These are phyloP conservation scores for Moringa oleifera DNA, from an alignment of 345 rosid species.

Conservation along the genomic window DNA sequence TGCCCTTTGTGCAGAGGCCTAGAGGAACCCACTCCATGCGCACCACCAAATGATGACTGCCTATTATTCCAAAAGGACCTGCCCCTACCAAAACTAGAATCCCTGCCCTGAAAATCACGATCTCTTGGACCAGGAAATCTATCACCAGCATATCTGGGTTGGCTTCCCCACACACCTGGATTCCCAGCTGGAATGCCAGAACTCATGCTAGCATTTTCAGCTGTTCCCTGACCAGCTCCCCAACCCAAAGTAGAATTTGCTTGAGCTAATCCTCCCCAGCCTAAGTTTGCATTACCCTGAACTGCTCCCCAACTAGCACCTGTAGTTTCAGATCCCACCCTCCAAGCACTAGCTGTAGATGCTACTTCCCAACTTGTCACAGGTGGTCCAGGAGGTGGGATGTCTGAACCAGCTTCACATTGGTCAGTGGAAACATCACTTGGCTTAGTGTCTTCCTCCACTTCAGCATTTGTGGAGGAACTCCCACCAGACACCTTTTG, in stretches of 20 bases:
- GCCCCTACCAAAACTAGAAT: slow-evolving; percentile 47
- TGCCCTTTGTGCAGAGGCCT: slow-evolving; percentile 64
- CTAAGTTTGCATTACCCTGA: slow-evolving; percentile 38
- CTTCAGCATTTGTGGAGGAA: slow-evolving; percentile 39
- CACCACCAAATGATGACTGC: slow-evolving; percentile 31
- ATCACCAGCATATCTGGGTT: slow-evolving; percentile 39
- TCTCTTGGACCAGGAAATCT: slow-evolving; percentile 48
- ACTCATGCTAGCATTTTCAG: slow-evolving; percentile 31
- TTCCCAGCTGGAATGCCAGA: slow-evolving; percentile 24
- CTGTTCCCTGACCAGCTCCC: slow-evolving; percentile 36
- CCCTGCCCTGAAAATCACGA: slow-evolving; percentile 42
- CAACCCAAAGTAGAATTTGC: slow-evolving; percentile 23
- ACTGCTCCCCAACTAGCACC: slow-evolving; percentile 29
- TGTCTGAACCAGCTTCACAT: slow-evolving; percentile 42
- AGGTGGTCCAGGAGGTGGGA: slow-evolving; percentile 39
- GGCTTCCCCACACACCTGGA: slow-evolving; percentile 43
- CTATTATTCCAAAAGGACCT: slow-evolving; percentile 35
- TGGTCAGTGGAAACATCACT: slow-evolving; percentile 43
- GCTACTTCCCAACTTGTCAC: slow-evolving; percentile 26
- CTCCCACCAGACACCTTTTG: slow-evolving; percentile 38
- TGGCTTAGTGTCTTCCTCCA: slow-evolving; percentile 32
- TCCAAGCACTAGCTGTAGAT: slow-evolving; percentile 29
- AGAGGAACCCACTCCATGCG: slow-evolving; percentile 43
- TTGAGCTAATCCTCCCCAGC: slow-evolving; percentile 22
- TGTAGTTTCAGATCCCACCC: slow-evolving; percentile 36